Evolutionary conservation across 176 grass and related monocot genomes (phyloP).

Genomic region (Calamus simplicifolius): DNA sequence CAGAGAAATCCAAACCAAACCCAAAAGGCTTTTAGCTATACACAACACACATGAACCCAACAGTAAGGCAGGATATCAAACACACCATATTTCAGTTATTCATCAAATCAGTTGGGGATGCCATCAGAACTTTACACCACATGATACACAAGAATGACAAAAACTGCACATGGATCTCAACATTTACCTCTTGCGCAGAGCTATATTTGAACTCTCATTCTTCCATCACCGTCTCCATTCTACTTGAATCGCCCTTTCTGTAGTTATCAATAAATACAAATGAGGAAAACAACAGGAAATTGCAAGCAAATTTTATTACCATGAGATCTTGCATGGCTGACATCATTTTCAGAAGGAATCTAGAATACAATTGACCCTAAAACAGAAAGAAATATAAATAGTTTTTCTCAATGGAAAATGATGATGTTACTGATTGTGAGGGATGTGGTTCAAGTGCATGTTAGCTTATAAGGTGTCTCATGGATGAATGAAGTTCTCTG

Average conservation of each 20-base stretch:
- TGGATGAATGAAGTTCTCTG: no score
- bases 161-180: constrained; percentile 23
- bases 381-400: no score
- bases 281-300: neutral
- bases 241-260: constrained; percentile 51
- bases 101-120: constrained; percentile 2
- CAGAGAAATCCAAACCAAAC: constrained; percentile 22
- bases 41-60: constrained; percentile 20
- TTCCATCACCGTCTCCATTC: constrained; percentile 71
- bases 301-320: no score
- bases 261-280: constrained; percentile 7
- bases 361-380: no score
- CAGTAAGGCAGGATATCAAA: constrained; percentile 29
- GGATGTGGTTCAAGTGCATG: no score
- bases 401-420: no score
- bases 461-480: no score
- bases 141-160: constrained; percentile 25
- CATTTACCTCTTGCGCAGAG: constrained; percentile 5
- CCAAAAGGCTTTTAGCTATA: constrained; percentile 39
- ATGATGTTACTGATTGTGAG: no score
- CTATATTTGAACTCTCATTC: constrained; percentile 5
- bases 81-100: constrained; percentile 30
- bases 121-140: constrained; percentile 33
- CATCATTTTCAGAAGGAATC: no score
- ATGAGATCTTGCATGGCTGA: no score